A percentile compares a stretch with the other conserved stretches of the same genome.
Evolutionary conservation across 305 asterid species (phyloP).

Genomic region (Fraxinus angustifolia): DNA sequence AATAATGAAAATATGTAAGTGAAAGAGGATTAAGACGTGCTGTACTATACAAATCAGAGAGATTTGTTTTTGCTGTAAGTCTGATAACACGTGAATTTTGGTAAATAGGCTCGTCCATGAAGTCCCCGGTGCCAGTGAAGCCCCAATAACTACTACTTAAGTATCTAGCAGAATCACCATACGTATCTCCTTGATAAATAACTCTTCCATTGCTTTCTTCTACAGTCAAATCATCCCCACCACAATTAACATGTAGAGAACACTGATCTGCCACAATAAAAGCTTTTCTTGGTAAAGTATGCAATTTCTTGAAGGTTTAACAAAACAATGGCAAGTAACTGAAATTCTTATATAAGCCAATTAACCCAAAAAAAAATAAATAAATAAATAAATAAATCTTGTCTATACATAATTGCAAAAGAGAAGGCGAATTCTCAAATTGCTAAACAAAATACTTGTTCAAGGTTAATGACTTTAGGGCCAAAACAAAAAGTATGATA

Average conservation of each 20-base stretch:
- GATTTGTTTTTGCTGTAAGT: slow-evolving; percentile 25
- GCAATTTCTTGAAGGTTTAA: neutral
- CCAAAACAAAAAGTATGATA: neutral
- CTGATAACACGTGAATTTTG: slow-evolving; percentile 54
- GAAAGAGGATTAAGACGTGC: slow-evolving; percentile 88
- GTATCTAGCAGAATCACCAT: slow-evolving; percentile 60
- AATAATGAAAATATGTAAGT: slow-evolving; percentile 75
- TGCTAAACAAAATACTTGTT: neutral
- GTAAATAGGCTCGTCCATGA: slow-evolving; percentile 59
- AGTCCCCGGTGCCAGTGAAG: slow-evolving; percentile 83
- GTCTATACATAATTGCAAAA: neutral
- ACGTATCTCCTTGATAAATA: slow-evolving; percentile 69
- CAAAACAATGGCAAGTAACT: neutral
- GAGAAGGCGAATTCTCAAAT: neutral
- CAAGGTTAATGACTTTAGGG: neutral
- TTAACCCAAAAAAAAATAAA: neutral
- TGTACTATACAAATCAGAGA: slow-evolving; percentile 58
- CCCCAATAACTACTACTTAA: slow-evolving; percentile 63
- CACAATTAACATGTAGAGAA: slow-evolving; percentile 77
- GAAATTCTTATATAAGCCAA: neutral
- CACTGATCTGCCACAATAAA: slow-evolving; percentile 61
- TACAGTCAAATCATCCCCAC: slow-evolving; percentile 56
- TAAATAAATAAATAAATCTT: no score
- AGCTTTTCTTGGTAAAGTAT: slow-evolving; percentile 20
- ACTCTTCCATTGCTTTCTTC: slow-evolving; percentile 42